phyloP scores from a whole-genome alignment of 306 rosid genomes.

The Gastrolobium villosum region DNA sequence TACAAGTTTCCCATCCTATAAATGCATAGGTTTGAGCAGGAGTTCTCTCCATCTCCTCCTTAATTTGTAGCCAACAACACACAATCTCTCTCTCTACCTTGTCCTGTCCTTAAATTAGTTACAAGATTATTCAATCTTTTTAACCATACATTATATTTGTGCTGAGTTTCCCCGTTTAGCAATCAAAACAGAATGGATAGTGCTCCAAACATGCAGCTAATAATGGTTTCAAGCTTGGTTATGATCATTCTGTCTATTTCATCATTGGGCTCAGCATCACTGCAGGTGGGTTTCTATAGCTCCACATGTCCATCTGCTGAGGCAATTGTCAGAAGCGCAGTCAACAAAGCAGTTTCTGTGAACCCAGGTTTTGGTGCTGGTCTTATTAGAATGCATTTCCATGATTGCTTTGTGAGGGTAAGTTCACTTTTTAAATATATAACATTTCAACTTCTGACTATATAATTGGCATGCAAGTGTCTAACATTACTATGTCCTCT shows the following conservation, averaged over 20 bases:
- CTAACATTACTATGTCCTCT: too few relatives aligned
- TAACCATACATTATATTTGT: not conserved
- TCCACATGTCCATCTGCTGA: slow-evolving; percentile 44
- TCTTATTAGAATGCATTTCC: slow-evolving; percentile 44
- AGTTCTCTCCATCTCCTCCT: not conserved
- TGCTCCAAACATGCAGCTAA: not conserved
- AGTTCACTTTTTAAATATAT: not conserved
- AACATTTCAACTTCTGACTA: too few relatives aligned
- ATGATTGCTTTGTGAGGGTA: slow-evolving; percentile 48
- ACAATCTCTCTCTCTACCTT: not conserved
- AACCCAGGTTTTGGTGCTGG: slow-evolving; percentile 45
- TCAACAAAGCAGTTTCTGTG: slow-evolving; percentile 35
- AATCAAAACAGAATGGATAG: not conserved
- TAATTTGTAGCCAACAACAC: not conserved
- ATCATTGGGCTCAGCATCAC: slow-evolving; percentile 30
- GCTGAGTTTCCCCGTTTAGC: not conserved
- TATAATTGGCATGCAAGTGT: too few relatives aligned
- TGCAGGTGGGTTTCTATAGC: slow-evolving; percentile 39
- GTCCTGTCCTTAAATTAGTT: not conserved
- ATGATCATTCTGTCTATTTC: slow-evolving; percentile 10
- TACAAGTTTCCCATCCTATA: not conserved
- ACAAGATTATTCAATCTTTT: not conserved
- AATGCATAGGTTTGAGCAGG: not conserved
- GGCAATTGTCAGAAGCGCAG: slow-evolving; percentile 27
- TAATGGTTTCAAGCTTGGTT: not conserved